Conservation (phyloP, 139 green algal species). For the Picochlorum sp. region DNA sequence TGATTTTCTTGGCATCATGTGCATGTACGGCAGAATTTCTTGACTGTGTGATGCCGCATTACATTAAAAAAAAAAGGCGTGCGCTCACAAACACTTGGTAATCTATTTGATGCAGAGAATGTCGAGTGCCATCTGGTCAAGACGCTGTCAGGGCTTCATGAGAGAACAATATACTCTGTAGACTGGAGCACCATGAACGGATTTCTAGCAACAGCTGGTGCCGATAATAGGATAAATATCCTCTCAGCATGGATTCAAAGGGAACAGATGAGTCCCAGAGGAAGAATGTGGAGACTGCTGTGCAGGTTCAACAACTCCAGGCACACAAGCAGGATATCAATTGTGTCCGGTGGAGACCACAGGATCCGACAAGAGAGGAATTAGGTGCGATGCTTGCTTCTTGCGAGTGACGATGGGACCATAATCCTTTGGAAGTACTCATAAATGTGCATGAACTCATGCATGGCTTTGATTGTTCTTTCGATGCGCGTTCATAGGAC, state of each 20-base stretch:
- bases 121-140: slow-evolving; percentile 29
- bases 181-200: slow-evolving; percentile 51
- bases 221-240: slow-evolving; percentile 59
- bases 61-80: too few relatives aligned
- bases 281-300: slow-evolving; percentile 2
- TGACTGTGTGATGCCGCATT: too few relatives aligned
- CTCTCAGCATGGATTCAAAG: slow-evolving; percentile 29
- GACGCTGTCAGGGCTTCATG: slow-evolving; percentile 60
- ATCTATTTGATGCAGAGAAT: slow-evolving; percentile 11
- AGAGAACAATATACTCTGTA: slow-evolving; percentile 64
- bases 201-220: slow-evolving; percentile 57
- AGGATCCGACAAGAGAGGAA: too few relatives aligned
- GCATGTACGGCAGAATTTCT: too few relatives aligned
- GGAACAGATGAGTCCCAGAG: not conserved
- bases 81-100: too few relatives aligned
- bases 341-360: slow-evolving; percentile 71
- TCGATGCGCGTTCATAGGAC: not conserved
- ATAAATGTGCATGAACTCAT: not conserved
- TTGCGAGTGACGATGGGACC: slow-evolving; percentile 53
- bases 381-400: slow-evolving; percentile 38
- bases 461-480: not conserved
- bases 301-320: slow-evolving; percentile 17
- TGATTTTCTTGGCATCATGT: not conserved
- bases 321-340: slow-evolving; percentile 72
- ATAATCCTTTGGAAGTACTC: slow-evolving; percentile 55